Base-by-base conservation (phyloP, 2,329 filamentous ascomycete genomes). In the Pseudogymnoascus sp. region DNA sequence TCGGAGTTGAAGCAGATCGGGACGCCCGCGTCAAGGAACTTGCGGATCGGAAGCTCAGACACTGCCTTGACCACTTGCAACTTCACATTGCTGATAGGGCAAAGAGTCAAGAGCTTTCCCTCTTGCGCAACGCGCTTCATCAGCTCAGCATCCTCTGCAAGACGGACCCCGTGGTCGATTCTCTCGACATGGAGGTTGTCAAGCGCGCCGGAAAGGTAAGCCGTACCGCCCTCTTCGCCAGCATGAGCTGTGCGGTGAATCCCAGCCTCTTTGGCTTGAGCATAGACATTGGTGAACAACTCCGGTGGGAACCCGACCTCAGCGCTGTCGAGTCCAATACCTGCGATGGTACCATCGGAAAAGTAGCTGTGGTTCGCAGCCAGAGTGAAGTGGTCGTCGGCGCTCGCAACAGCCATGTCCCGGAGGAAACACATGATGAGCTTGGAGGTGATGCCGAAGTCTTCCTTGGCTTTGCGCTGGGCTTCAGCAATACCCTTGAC, bases 131-230 rank as follows among this genome's bases (percentile, higher is more conserved):
- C 78, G 25, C 81, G 77, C 64, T 77, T 70, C 71, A 90, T 75
- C 27, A 92, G 75, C 18, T 72, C 77, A 0, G 78, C 73, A 65
- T 90, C 84, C 45, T 87, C 79, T 4, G 81, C 78, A 7, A 89
- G 78, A 7, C 83, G 81, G 62, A 90, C 84, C 0, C 89, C 89
- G 70, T 93, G 88, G 71, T 92, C 89, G 69, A 93, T 89, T 42
- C 89, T 82, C 71, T 81, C 76, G 42, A 85, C 83, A 21, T 79
- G 76, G 45, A 91, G 79, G 31, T 78, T 70, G 66, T 88, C 82
- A 40, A 92, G 75, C 1, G 88, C 86, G 27, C 79, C 78, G 25
- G 76, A 74, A 67, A 93, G 86, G 73, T 88, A 90, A 4, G 77
- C 78, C 3, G 85, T 75, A 13, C 87, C 86, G 0, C 87, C 88